These are phyloP conservation scores for Chlamydomonas incerta DNA, from an alignment of 139 green algal species.

Conservation along the genomic window DNA sequence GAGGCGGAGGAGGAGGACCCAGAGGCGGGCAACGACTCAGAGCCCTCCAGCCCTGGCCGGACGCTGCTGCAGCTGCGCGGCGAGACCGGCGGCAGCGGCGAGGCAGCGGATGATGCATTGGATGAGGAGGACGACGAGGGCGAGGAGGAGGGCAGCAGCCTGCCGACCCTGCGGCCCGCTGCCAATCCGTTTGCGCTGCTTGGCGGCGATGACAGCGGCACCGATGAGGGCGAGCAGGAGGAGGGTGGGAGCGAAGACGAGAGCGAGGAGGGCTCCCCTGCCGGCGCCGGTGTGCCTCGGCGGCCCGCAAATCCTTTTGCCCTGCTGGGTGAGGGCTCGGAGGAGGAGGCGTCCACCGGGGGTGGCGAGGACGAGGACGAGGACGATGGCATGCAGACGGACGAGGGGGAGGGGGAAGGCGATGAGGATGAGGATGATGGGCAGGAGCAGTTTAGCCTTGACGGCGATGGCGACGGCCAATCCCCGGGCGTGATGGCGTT, in stretches of 20 bases:
- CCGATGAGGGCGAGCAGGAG: background rate
- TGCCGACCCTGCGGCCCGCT: too few species aligned
- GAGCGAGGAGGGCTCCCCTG: too few species aligned
- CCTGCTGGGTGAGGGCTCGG: background rate
- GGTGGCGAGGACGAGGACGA: background rate
- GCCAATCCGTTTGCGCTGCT: background rate
- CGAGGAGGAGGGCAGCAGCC: background rate
- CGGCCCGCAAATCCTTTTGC: background rate
- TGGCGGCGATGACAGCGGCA: too few species aligned
- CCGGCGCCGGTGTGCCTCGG: too few species aligned
- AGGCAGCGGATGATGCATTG: too few species aligned
- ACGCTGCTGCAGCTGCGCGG: too few species aligned
- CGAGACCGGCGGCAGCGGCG: too few species aligned
- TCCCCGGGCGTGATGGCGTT: too few species aligned
- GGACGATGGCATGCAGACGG: background rate
- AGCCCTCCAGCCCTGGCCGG: too few species aligned
- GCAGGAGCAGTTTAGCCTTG: background rate
- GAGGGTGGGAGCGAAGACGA: too few species aligned
- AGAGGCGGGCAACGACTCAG: too few species aligned
- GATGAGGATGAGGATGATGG: background rate
- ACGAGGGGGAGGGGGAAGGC: background rate
- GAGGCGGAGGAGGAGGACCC: background rate
- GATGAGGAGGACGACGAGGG: too few species aligned
- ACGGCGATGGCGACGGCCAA: background rate
- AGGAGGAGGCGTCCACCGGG: background rate